These are phyloP conservation scores for Pelargonium citronellum DNA, from an alignment of 441 rosid genomes.

Conservation along the genomic window DNA sequence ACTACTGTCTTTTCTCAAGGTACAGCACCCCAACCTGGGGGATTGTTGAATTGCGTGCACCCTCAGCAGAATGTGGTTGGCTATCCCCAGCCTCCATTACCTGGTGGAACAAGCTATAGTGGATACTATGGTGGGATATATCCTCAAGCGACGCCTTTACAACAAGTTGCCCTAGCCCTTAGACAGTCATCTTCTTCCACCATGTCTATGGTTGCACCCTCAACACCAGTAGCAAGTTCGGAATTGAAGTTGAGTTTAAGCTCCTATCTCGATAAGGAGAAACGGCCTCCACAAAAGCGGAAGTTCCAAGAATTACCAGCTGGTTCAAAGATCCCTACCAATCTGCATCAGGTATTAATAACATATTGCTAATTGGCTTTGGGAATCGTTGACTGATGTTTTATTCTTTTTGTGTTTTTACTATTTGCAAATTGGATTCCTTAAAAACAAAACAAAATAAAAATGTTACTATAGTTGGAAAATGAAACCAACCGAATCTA, in stretches of 20 bases:
- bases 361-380: slow-evolving; percentile 15
- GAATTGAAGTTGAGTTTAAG: slow-evolving; percentile 29
- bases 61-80: slow-evolving; percentile 36
- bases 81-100: slow-evolving; percentile 44
- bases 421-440: background rate
- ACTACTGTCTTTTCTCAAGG: slow-evolving; percentile 39
- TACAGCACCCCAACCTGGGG: slow-evolving; percentile 35
- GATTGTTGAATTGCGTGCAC: slow-evolving; percentile 29
- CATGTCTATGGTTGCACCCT: slow-evolving; percentile 41
- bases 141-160: slow-evolving; percentile 93
- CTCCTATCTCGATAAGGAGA: slow-evolving; percentile 45
- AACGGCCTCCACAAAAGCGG: slow-evolving; percentile 54
- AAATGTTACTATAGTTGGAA: background rate
- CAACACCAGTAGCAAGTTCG: slow-evolving; percentile 32
- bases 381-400: slow-evolving; percentile 11
- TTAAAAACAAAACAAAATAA: background rate
- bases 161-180: slow-evolving; percentile 89
- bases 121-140: slow-evolving; percentile 81
- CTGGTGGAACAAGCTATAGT: slow-evolving; percentile 75
- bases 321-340: slow-evolving; percentile 41
- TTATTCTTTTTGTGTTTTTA: slow-evolving; percentile 2
- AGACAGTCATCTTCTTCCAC: slow-evolving; percentile 60
- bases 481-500: background rate
- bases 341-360: slow-evolving; percentile 50
- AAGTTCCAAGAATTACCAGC: slow-evolving; percentile 81